phyloP scores from a whole-genome alignment of 306 rosid genomes.

The Erythrophleum fordii region DNA sequence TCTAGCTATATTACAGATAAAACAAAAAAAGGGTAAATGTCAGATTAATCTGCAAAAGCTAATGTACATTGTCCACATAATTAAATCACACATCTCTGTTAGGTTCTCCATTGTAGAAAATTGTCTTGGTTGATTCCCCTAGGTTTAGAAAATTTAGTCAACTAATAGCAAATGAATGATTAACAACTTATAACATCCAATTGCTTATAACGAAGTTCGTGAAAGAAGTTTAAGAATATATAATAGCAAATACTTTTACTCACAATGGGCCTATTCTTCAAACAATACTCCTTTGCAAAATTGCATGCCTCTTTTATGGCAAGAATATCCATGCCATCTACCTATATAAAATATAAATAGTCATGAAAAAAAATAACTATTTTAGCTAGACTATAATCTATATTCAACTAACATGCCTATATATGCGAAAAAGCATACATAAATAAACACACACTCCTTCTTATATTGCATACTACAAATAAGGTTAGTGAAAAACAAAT shows the following conservation, averaged over 20 bases:
- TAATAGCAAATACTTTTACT: conserved; percentile 51
- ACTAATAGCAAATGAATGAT: conserved; percentile 7
- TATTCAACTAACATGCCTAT: conserved; percentile 20
- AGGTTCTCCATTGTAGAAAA: neutral
- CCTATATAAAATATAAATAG: conserved; percentile 55
- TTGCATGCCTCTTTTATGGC: conserved; percentile 97
- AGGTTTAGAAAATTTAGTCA: conserved; percentile 9
- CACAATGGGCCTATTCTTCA: conserved; percentile 96
- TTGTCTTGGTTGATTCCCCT: conserved; percentile 4
- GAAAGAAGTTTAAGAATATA: conserved; percentile 22
- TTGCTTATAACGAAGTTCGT: neutral
- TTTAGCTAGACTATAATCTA: neutral
- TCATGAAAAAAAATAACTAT: neutral
- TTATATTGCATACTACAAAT: neutral
- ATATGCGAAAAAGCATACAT: conserved; percentile 16
- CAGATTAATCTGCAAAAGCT: neutral
- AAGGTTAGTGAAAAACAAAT: neutral
- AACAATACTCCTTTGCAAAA: conserved; percentile 91
- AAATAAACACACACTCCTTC: neutral
- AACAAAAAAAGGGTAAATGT: neutral
- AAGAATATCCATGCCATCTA: conserved; percentile 97
- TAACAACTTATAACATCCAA: conserved; percentile 27
- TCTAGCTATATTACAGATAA: neutral
- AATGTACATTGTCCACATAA: neutral
- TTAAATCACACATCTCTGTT: neutral